Base-by-base conservation (phyloP, 331 rosid genomes). In the Quercus lobata region DNA sequence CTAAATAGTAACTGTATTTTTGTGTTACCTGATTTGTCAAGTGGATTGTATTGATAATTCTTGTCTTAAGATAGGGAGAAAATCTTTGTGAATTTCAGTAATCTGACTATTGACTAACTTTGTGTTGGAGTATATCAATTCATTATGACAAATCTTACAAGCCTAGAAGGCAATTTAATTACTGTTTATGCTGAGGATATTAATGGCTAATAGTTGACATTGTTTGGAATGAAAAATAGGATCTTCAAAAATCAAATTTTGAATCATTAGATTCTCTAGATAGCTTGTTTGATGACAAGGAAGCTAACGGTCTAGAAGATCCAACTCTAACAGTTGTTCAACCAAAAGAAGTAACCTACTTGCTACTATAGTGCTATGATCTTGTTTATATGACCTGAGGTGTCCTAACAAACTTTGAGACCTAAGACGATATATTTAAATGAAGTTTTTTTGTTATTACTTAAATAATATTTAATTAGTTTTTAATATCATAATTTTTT, bases 181-280 rank as follows among this genome's bases (percentile, higher is more conserved):
- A n/a, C 25, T 46, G 70, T 65, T 69, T 79, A 63, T 34, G 15
- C 49, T 29, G 62, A 80, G n/a, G 49, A 73, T 55, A 34, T 80
- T 80, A 66, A 82, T 77, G 69, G 75, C 68, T 77, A 49, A 76
- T 15, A 14, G 56, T 71, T 58, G 58, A 73, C 76, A 73, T 87
- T 30, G 58, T 69, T 83, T 81, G 78, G 71, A 76, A 82, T 75
- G 78, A 34, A 34, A 77, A 68, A 80, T 35, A 92, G 93, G 91
- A 62, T 75, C 84, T 81, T 69, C 86, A 71, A 79, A 89, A 56
- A 57, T 83, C 94, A 83, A 86, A 87, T 82, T 82, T 89, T 24
- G 69, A 78, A 76, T 91, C 96, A 70, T 90, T 93, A 0, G 98
- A 95, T 91, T 95, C 98, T 78, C 90, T 93, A 74, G 99, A 91